Evolutionary conservation across 1,284 basidiomycete genomes (phyloP).

Genomic region (Sporisorium graminicola): DNA sequence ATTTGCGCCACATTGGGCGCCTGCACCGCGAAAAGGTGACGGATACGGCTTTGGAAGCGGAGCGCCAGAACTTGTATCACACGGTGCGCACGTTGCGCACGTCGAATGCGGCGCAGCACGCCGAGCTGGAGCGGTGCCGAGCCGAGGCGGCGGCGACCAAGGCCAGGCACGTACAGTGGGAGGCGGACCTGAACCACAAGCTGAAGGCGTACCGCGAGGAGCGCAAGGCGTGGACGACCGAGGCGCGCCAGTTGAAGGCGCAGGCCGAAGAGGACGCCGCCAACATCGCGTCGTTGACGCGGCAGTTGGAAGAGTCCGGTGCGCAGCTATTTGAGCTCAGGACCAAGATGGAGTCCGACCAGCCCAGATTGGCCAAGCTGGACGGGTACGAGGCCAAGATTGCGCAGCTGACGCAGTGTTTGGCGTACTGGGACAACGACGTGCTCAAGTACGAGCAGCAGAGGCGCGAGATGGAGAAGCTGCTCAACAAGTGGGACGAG

Average conservation of each 20-base stretch:
- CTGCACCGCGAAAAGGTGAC: constrained; percentile 67
- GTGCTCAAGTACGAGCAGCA: constrained; percentile 60
- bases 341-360: constrained; percentile 43
- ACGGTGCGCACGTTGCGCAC: constrained; percentile 54
- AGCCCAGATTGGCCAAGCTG: constrained; percentile 51
- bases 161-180: constrained; percentile 60
- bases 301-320: constrained; percentile 52
- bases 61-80: constrained; percentile 67
- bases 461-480: constrained; percentile 59
- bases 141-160: constrained; percentile 56
- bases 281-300: constrained; percentile 31
- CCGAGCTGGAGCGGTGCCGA: constrained; percentile 52
- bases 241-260: constrained; percentile 53
- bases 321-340: constrained; percentile 60
- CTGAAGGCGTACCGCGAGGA: constrained; percentile 65
- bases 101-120: constrained; percentile 37
- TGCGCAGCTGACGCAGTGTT: constrained; percentile 42
- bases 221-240: constrained; percentile 58
- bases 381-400: constrained; percentile 57
- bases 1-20: constrained; percentile 67
- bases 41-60: constrained; percentile 64
- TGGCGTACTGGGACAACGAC: constrained; percentile 63
- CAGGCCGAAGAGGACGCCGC: constrained; percentile 50
- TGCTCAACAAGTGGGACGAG: constrained; percentile 57
- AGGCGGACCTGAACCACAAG: constrained; percentile 65